Conservation (phyloP, 495 filamentous ascomycete genomes). For the Penicillium psychrofluorescens region DNA sequence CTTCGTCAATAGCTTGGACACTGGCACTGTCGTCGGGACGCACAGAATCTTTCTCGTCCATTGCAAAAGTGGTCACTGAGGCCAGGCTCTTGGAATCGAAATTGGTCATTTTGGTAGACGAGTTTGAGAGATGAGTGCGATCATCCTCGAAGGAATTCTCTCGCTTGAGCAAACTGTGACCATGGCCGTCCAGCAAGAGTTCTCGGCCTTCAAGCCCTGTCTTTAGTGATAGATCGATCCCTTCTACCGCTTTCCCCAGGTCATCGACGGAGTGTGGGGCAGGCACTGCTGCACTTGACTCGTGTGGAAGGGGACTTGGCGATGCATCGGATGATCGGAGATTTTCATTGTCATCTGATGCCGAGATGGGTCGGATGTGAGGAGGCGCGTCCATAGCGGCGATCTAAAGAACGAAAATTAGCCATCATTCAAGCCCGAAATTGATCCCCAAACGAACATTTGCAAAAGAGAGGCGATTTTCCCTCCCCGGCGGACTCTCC, state of each 20-base stretch:
- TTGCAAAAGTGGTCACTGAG: constrained; percentile 81
- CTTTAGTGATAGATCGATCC: constrained; percentile 22
- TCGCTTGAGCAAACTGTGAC: constrained; percentile 28
- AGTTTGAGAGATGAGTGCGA: constrained; percentile 63
- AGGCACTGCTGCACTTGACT: constrained; percentile 11
- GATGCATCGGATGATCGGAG: constrained; percentile 12
- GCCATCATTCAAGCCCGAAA: neutral
- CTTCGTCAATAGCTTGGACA: constrained; percentile 82
- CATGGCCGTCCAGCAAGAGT: constrained; percentile 21
- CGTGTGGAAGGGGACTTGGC: constrained; percentile 11
- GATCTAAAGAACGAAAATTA: constrained; percentile 20
- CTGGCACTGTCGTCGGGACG: constrained; percentile 92
- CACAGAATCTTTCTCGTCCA: constrained; percentile 92
- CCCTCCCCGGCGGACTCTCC: constrained; percentile 19
- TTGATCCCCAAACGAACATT: constrained; percentile 22
- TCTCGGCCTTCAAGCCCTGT: constrained; percentile 21
- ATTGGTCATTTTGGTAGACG: constrained; percentile 77
- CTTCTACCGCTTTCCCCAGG: constrained; percentile 29
- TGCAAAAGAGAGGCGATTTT: constrained; percentile 37
- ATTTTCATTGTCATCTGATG: constrained; percentile 19
- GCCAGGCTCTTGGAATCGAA: constrained; percentile 87
- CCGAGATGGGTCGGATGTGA: constrained; percentile 18
- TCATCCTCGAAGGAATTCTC: constrained; percentile 46
- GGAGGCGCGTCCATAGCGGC: constrained; percentile 34
- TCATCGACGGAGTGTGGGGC: constrained; percentile 17